phyloP scores from a whole-genome alignment of 2,329 filamentous ascomycete genomes.

The Aspergillus aculeatinus region DNA sequence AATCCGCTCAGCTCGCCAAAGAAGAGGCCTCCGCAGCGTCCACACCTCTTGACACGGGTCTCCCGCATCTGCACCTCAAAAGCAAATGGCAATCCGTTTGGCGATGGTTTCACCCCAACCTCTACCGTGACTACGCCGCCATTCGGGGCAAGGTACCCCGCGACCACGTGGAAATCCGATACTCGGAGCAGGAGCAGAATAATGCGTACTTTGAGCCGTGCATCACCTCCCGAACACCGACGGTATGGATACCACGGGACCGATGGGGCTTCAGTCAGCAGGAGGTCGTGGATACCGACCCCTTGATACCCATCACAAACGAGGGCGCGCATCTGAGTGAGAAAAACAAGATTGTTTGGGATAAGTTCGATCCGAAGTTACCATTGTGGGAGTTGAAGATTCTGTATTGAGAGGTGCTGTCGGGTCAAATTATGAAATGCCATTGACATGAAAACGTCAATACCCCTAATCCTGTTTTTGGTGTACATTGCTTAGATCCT shows the following conservation, averaged over 20 bases:
- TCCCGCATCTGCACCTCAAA: neutral
- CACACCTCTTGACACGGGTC: neutral
- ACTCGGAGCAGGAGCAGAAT: conserved; percentile 60
- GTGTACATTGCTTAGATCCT: neutral
- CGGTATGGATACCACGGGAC: conserved; percentile 81
- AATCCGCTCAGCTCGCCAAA: conserved; percentile 47
- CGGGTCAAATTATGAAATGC: neutral
- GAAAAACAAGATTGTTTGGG: conserved; percentile 65
- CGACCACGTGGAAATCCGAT: conserved; percentile 55
- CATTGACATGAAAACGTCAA: neutral
- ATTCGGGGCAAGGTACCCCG: conserved; percentile 68
- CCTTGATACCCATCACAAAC: conserved; percentile 75
- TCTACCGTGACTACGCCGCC: conserved; percentile 71
- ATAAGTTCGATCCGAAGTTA: conserved; percentile 55
- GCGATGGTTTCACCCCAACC: conserved; percentile 66
- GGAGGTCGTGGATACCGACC: conserved; percentile 70
- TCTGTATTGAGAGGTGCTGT: conserved; percentile 41
- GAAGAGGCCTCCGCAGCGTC: conserved; percentile 23
- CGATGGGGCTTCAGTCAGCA: conserved; percentile 70
- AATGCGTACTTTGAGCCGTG: conserved; percentile 75
- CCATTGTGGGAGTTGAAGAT: conserved; percentile 57
- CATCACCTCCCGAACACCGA: conserved; percentile 59
- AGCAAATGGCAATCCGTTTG: conserved; percentile 26
- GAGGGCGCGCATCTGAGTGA: conserved; percentile 69
- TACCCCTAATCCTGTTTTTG: neutral